Evolutionary conservation across 306 rosid species (phyloP).

Genomic region (Medicago lupulina): DNA sequence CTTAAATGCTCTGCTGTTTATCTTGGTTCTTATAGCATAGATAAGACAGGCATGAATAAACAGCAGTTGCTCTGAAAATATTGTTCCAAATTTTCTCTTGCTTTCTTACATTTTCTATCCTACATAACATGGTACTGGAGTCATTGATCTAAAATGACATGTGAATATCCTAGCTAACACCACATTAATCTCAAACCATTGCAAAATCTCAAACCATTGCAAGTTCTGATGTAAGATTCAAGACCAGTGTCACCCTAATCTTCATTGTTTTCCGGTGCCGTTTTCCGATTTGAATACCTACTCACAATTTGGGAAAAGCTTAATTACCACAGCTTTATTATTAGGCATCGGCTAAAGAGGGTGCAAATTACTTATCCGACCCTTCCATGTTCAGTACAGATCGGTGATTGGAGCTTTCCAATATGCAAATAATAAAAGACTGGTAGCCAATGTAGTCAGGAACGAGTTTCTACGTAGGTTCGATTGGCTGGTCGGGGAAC

Average conservation of each 20-base stretch:
- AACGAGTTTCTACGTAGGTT: too few relatives aligned
- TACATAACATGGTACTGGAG: neutral
- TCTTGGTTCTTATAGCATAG: neutral
- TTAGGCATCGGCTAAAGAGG: too few relatives aligned
- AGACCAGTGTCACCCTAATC: neutral
- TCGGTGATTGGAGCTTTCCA: too few relatives aligned
- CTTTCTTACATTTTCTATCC: slow-evolving; percentile 6
- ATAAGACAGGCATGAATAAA: neutral
- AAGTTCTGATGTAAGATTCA: neutral
- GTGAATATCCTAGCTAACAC: neutral
- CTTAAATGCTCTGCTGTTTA: neutral
- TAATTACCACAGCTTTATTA: too few relatives aligned
- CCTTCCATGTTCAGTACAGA: too few relatives aligned
- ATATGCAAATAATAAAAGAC: too few relatives aligned
- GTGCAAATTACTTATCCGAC: too few relatives aligned
- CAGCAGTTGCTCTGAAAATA: neutral
- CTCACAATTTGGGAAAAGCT: too few relatives aligned
- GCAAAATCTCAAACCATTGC: too few relatives aligned
- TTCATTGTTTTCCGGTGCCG: neutral
- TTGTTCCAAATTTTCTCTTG: neutral
- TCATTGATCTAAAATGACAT: neutral
- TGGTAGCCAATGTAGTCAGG: too few relatives aligned
- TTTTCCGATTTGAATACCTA: too few relatives aligned
- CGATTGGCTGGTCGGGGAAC: too few relatives aligned
- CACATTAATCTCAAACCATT: neutral